phyloP scores from a whole-genome alignment of 257 asterid genomes.

The Solanum ahanhuiri region DNA sequence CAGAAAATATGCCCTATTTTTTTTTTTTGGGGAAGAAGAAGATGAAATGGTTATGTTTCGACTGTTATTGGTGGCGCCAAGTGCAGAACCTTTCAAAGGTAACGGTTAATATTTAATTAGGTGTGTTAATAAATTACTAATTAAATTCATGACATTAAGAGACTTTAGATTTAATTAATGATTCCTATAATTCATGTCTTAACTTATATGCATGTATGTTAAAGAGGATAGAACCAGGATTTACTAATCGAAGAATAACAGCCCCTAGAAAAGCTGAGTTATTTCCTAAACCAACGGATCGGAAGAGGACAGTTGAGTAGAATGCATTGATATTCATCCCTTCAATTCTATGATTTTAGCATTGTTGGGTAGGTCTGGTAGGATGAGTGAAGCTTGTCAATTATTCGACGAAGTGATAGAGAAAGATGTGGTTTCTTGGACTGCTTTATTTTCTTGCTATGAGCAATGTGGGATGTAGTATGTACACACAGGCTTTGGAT shows the following conservation, averaged over 20 bases:
- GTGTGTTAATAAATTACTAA: neutral
- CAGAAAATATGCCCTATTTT: neutral
- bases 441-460: conserved; percentile 64
- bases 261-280: conserved; percentile 16
- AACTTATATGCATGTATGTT: neutral
- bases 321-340: conserved; percentile 34
- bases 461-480: conserved; percentile 54
- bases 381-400: conserved; percentile 43
- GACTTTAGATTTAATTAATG: neutral
- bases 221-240: neutral
- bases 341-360: conserved; percentile 58
- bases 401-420: conserved; percentile 40
- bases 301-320: conserved; percentile 62
- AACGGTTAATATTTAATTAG: neutral
- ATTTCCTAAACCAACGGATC: conserved; percentile 59
- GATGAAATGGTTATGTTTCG: neutral
- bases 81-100: neutral
- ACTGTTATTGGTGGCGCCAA: neutral
- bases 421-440: conserved; percentile 79
- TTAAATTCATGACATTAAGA: neutral
- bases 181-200: neutral
- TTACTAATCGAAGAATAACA: too few species aligned
- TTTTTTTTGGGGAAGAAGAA: neutral
- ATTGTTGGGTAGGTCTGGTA: conserved; percentile 57
- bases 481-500: conserved; percentile 50